phyloP scores from a whole-genome alignment of 352 stramenopile genomes.

The Discostella stelligera region DNA sequence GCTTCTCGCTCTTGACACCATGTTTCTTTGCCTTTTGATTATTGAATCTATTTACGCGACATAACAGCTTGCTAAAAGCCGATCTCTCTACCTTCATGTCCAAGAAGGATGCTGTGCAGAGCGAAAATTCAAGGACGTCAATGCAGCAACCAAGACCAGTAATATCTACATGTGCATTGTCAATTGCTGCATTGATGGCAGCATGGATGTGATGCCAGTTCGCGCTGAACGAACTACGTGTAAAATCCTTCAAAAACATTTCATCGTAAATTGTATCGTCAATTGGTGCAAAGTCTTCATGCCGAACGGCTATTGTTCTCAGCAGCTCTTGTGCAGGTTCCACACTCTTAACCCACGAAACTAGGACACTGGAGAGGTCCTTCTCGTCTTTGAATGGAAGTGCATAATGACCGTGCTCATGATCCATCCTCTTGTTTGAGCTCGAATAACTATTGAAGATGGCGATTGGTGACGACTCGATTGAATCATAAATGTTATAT shows the following conservation, averaged over 20 bases:
- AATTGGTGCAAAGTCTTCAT: conserved; percentile 38
- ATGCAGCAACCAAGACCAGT: conserved; percentile 71
- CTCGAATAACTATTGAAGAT: conserved; percentile 78
- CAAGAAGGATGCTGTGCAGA: conserved; percentile 81
- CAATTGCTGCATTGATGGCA: conserved; percentile 78
- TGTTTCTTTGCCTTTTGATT: conserved; percentile 40
- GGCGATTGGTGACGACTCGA: conserved; percentile 90
- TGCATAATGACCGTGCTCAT: conserved; percentile 18
- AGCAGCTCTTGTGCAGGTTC: conserved; percentile 63
- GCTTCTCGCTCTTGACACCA: conserved; percentile 54
- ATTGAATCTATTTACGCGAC: conserved; percentile 75
- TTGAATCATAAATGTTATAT: conserved; percentile 94
- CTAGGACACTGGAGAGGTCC: conserved; percentile 46
- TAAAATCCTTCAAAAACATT: conserved; percentile 24
- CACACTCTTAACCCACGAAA: conserved; percentile 53
- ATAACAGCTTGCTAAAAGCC: conserved; percentile 81
- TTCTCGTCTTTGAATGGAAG: conserved; percentile 47
- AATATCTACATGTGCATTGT: conserved; percentile 80
- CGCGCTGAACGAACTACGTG: conserved; percentile 68
- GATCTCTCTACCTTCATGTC: conserved; percentile 75
- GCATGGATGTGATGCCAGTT: conserved; percentile 93
- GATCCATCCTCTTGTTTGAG: conserved; percentile 10
- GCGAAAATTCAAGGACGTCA: conserved; percentile 77
- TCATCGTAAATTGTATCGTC: conserved; percentile 30
- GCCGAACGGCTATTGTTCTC: conserved; percentile 38